Base-by-base conservation (phyloP, 208 protist species). In the Acanthamoeba culbertsoni region DNA sequence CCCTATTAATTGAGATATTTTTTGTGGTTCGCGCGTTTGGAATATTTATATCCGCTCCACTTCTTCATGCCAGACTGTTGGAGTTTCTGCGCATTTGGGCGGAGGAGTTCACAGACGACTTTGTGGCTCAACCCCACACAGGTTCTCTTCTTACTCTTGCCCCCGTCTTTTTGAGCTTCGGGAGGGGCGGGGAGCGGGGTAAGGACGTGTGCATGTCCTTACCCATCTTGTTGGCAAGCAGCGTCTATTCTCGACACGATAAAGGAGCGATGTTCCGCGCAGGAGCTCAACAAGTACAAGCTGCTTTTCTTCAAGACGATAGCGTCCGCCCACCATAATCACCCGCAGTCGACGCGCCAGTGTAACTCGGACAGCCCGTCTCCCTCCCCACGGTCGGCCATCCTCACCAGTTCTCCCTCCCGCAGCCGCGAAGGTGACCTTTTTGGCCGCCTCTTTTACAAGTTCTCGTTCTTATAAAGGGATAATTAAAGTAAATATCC, bases 301-400 rank as follows among this genome's bases (percentile, higher is more conserved):
- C 42, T 82, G 26, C 71, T 82, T 35, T 53, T 82, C 43, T 82
- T 82, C 42, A 82, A 82, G 71, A 82, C 71, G 71, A 82, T 82
- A 53, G 31, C 71, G 71, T 82, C 71, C 0, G 42, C 45, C 20
- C 37, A 82, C 20, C 71, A 82, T 16, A 16, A 82, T 10, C 71
- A 53, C 16, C 71, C 42, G 37, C 71, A 31, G 28, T 82, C 71
- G 42, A 35, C 71, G 1, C 71, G 53, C 33, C 43, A 45, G 5
- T 43, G 28, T 23, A 10, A 40, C 42, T 82, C 71, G n/a, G 71
- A 53, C 71, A 82, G 71, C 16, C 42, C 71, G 12, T 82, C 71
- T 33, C 62, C 62, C 26, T 71, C 62, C 42, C 62, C 62, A 18
- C 62, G 62, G 1, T 71, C 62, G 4, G 12, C 62, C 62, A 71